Percentiles rank a stretch among this genome's conserved stretches.
These are phyloP conservation scores for Acacia melanoxylon DNA, from an alignment of 306 rosid genomes.

Conservation along the genomic window DNA sequence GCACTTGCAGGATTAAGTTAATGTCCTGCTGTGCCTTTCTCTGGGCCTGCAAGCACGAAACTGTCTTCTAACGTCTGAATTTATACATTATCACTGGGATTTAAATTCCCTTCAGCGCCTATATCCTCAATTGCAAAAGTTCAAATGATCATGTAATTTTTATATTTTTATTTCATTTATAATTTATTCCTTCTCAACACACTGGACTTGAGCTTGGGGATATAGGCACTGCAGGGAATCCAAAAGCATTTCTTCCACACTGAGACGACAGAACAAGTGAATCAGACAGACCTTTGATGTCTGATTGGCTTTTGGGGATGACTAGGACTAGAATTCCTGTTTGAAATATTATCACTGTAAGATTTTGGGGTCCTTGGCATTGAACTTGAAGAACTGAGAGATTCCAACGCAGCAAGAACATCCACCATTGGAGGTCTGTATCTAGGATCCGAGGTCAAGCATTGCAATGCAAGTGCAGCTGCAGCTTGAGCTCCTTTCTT, in stretches of 20 bases:
- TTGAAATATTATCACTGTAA: constrained; percentile 25
- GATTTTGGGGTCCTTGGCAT: constrained; percentile 38
- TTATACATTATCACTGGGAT: neutral
- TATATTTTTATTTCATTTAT: neutral
- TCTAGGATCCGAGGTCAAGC: constrained; percentile 69
- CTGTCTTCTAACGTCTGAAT: neutral
- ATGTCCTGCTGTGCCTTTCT: constrained; percentile 11
- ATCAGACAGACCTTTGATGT: constrained; percentile 14
- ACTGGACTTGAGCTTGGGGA: neutral
- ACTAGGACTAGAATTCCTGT: constrained; percentile 34
- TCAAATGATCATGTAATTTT: neutral
- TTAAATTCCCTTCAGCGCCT: neutral
- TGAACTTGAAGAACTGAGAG: constrained; percentile 49
- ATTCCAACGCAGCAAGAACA: constrained; percentile 65
- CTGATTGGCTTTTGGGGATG: constrained; percentile 32
- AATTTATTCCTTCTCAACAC: neutral
- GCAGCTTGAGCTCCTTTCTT: constrained; percentile 87
- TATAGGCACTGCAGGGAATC: neutral
- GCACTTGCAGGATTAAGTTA: neutral
- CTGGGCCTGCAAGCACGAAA: neutral
- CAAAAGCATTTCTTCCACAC: neutral
- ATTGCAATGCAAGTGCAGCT: constrained; percentile 71
- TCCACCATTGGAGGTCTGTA: constrained; percentile 78
- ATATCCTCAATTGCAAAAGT: neutral
- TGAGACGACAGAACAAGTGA: neutral